Conservation (phyloP, 495 filamentous ascomycete species). For the Hypoxylon intermedium region DNA sequence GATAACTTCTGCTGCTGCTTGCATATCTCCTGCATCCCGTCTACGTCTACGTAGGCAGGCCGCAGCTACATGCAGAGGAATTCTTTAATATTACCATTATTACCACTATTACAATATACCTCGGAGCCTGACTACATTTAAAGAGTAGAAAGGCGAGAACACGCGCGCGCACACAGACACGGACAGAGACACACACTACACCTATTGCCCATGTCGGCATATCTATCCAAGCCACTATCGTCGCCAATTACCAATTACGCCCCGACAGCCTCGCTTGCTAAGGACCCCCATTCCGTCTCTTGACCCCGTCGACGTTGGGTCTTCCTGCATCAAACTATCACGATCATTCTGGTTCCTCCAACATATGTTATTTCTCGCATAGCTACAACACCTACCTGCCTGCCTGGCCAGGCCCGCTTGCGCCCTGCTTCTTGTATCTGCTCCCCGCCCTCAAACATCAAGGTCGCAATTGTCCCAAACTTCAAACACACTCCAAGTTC, state of each 20-base stretch:
- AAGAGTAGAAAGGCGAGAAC: conserved; percentile 2
- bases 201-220: conserved; percentile 23
- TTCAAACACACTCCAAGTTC: conserved; percentile 7
- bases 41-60: conserved; percentile 25
- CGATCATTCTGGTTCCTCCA: conserved; percentile 20
- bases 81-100: too few relatives aligned
- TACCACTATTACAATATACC: conserved; percentile 1
- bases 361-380: conserved; percentile 25
- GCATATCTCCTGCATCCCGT: conserved; percentile 38
- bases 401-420: conserved; percentile 13
- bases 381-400: conserved; percentile 17
- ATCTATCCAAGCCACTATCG: conserved; percentile 26
- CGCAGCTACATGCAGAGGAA: conserved; percentile 26
- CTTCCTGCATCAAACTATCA: conserved; percentile 27
- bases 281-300: conserved; percentile 18
- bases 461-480: conserved; percentile 12
- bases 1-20: conserved; percentile 29
- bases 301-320: conserved; percentile 27
- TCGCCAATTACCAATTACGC: conserved; percentile 34
- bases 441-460: conserved; percentile 19
- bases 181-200: background rate
- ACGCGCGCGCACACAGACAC: conserved; percentile 9
- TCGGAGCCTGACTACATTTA: conserved; percentile 14
- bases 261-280: conserved; percentile 32
- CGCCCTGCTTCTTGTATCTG: conserved; percentile 26